Percentiles rank a stretch among this genome's conserved stretches.
Evolutionary conservation across 192 early-diverging fungal species (phyloP).

Genomic region (Linderina pennispora): DNA sequence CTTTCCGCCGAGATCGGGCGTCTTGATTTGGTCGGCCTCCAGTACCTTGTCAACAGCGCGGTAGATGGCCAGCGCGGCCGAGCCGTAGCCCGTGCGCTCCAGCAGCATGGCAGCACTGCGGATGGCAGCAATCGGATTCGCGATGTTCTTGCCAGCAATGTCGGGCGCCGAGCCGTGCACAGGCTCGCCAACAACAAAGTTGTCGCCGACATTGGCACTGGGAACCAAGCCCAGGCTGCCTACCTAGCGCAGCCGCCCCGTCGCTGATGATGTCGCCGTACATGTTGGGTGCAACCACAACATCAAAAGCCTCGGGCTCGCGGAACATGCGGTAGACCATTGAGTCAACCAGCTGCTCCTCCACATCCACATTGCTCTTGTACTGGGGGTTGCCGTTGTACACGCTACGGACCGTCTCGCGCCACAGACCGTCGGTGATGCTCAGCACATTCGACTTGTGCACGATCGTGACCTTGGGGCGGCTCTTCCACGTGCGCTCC

Average conservation of each 20-base stretch:
- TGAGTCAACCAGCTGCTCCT: conserved; percentile 98
- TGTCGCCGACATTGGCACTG: conserved; percentile 93
- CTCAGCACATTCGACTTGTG: conserved; percentile 98
- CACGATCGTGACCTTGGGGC: conserved; percentile 83
- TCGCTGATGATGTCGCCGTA: conserved; percentile 98
- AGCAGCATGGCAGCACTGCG: conserved; percentile 90
- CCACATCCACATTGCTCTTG: conserved; percentile 61
- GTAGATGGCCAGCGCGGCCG: conserved; percentile 73
- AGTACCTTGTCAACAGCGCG: conserved; percentile 80
- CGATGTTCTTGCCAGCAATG: conserved; percentile 95
- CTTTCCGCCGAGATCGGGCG: conserved; percentile 87
- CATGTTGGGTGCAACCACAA: conserved; percentile 94
- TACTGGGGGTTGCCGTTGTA: conserved; percentile 59
- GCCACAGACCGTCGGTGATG: conserved; percentile 93
- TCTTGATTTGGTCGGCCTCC: conserved; percentile 55
- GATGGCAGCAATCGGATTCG: conserved; percentile 95
- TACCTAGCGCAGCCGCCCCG: conserved; percentile 92
- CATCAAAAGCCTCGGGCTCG: conserved; percentile 93
- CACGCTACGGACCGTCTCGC: conserved; percentile 79
- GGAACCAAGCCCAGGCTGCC: conserved; percentile 94
- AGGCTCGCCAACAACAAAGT: conserved; percentile 93
- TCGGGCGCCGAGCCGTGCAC: conserved; percentile 97
- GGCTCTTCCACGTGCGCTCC: conserved; percentile 61
- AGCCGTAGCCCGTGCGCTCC: conserved; percentile 71
- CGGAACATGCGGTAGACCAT: conserved; percentile 99